Percentiles rank a stretch among this genome's conserved stretches.
Evolutionary conservation across 495 filamentous ascomycete genomes (phyloP).

Genomic region (Polyplosphaeria fusca): DNA sequence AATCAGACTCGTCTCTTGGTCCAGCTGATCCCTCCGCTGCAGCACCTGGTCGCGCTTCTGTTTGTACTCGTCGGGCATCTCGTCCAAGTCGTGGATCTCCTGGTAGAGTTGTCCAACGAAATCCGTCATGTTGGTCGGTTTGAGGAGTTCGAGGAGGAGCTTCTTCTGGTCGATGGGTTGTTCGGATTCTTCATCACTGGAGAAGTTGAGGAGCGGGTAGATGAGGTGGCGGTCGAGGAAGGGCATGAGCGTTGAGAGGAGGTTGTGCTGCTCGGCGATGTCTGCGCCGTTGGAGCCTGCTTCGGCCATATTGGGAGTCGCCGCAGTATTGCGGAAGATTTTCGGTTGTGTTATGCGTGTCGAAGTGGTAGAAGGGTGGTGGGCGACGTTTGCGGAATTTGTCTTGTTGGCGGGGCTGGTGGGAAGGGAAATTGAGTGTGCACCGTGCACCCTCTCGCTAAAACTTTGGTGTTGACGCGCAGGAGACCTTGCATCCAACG

Average conservation of each 20-base stretch:
- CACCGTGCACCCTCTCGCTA: slow-evolving; percentile 23
- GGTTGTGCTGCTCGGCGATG: slow-evolving; percentile 66
- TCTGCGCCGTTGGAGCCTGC: slow-evolving; percentile 52
- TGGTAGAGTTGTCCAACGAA: slow-evolving; percentile 87
- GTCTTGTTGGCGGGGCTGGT: background rate
- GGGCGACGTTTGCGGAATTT: slow-evolving; percentile 10
- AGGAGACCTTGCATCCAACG: slow-evolving; percentile 5
- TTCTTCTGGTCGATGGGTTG: slow-evolving; percentile 66
- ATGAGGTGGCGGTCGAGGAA: slow-evolving; percentile 95
- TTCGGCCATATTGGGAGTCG: slow-evolving; percentile 48
- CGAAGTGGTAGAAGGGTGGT: background rate
- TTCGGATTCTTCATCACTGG: slow-evolving; percentile 55
- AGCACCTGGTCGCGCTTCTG: slow-evolving; percentile 87
- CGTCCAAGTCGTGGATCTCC: slow-evolving; percentile 74
- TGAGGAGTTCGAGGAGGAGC: slow-evolving; percentile 86
- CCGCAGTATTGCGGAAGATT: background rate
- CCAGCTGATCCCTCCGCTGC: slow-evolving; percentile 70
- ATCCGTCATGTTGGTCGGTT: slow-evolving; percentile 96
- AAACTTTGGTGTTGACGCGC: slow-evolving; percentile 19
- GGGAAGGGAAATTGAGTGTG: slow-evolving; percentile 24
- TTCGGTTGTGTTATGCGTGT: background rate
- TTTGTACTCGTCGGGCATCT: slow-evolving; percentile 77
- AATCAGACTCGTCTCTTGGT: slow-evolving; percentile 82
- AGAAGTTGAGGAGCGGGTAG: slow-evolving; percentile 89
- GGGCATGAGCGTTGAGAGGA: slow-evolving; percentile 82